Conservation (phyloP, 2,329 filamentous ascomycete genomes). For the Colletotrichum salicis region DNA sequence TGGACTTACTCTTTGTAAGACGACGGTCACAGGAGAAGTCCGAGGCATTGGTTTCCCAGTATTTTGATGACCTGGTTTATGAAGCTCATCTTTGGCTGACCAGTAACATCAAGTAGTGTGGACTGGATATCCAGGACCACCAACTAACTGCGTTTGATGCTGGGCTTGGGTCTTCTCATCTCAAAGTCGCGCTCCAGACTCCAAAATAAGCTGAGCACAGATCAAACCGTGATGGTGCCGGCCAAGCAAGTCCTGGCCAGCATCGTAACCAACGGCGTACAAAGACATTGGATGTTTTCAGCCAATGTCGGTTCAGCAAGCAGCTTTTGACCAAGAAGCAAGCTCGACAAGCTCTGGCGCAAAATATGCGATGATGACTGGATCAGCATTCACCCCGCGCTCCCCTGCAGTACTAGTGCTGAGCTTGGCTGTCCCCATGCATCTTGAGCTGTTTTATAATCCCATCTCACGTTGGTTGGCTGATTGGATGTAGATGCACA, state of each 20-base stretch:
- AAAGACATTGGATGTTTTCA: not conserved
- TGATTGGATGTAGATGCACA: not conserved
- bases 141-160: too few species aligned
- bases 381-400: not conserved
- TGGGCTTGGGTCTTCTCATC: too few species aligned
- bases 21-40: not conserved
- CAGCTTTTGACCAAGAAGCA: not conserved
- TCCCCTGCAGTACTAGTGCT: slow-evolving; percentile 20
- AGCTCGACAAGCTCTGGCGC: slow-evolving; percentile 2
- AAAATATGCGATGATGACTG: not conserved
- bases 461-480: not conserved
- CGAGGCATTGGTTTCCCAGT: too few species aligned
- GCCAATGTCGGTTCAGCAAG: not conserved
- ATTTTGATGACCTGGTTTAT: too few species aligned
- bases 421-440: not conserved
- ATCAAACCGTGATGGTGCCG: not conserved
- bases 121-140: too few species aligned
- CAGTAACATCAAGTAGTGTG: too few species aligned
- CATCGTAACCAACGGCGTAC: not conserved
- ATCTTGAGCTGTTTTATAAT: not conserved
- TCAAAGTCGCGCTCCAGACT: too few species aligned
- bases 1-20: not conserved
- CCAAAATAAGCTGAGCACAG: not conserved
- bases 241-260: not conserved
- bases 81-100: too few species aligned